phyloP scores from a whole-genome alignment of 2,329 filamentous ascomycete species.

The Neonectria hederae region DNA sequence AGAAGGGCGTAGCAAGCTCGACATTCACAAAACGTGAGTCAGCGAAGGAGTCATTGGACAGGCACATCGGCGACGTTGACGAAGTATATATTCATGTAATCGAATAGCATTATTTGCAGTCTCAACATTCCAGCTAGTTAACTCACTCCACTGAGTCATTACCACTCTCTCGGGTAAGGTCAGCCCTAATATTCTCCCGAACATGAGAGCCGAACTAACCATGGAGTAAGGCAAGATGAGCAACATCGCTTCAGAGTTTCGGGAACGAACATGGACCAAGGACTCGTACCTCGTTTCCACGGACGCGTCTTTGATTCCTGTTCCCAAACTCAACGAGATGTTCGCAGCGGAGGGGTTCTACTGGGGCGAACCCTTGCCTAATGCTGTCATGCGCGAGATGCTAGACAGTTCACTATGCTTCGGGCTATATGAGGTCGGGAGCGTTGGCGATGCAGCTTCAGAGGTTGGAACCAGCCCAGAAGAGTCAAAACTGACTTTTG shows the following conservation, averaged over 20 bases:
- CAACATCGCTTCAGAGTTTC: conserved; percentile 12
- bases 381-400: conserved; percentile 54
- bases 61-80: too few relatives aligned
- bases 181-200: background rate
- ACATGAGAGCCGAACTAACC: background rate
- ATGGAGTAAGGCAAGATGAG: conserved; percentile 3
- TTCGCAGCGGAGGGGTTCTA: conserved; percentile 62
- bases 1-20: background rate
- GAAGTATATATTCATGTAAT: background rate
- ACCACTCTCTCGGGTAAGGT: too few relatives aligned
- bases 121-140: background rate
- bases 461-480: background rate
- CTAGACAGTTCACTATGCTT: conserved; percentile 65
- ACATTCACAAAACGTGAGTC: background rate
- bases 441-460: background rate
- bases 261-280: conserved; percentile 11
- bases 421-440: conserved; percentile 56
- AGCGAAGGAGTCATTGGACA: background rate
- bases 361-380: conserved; percentile 61
- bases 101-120: background rate
- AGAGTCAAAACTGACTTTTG: conserved; percentile 25
- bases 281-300: conserved; percentile 19
- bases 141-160: background rate
- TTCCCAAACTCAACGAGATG: conserved; percentile 55
- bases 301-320: conserved; percentile 13